These are phyloP conservation scores for Colletotrichum sp. DNA, from an alignment of 2,329 filamentous ascomycete genomes.

Conservation along the genomic window DNA sequence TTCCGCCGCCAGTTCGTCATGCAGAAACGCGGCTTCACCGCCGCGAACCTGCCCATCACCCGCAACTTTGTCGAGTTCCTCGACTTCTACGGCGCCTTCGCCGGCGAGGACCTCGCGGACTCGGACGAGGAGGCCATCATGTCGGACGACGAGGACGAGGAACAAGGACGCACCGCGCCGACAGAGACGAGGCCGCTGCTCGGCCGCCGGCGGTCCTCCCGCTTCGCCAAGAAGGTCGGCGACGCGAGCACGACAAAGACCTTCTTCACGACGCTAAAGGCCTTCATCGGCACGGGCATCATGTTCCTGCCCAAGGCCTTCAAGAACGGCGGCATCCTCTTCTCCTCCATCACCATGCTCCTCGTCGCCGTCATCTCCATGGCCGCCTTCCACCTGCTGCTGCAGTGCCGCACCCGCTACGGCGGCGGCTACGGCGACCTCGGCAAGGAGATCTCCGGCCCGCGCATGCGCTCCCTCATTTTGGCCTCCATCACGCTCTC, in stretches of 20 bases:
- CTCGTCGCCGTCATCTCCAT: slow-evolving; percentile 70
- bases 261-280: slow-evolving; percentile 80
- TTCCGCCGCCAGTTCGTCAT: slow-evolving; percentile 55
- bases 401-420: slow-evolving; percentile 68
- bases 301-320: slow-evolving; percentile 85
- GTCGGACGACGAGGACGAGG: slow-evolving; percentile 49
- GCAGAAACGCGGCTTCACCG: slow-evolving; percentile 32
- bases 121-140: slow-evolving; percentile 65
- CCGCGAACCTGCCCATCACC: slow-evolving; percentile 57
- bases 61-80: slow-evolving; percentile 78
- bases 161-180: slow-evolving; percentile 32
- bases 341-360: slow-evolving; percentile 73
- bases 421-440: slow-evolving; percentile 79
- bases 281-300: slow-evolving; percentile 81
- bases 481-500: slow-evolving; percentile 75
- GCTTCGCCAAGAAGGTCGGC: slow-evolving; percentile 45
- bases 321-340: slow-evolving; percentile 77
- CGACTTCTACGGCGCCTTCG: slow-evolving; percentile 78
- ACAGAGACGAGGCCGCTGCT: slow-evolving; percentile 67
- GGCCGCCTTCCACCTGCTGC: slow-evolving; percentile 73
- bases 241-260: slow-evolving; percentile 74
- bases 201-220: slow-evolving; percentile 57
- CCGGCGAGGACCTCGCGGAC: slow-evolving; percentile 71
- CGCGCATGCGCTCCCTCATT: slow-evolving; percentile 68
- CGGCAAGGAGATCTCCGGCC: slow-evolving; percentile 69